phyloP scores from a whole-genome alignment of 164 flowering plant genomes.

The Brasenia schreberi region DNA sequence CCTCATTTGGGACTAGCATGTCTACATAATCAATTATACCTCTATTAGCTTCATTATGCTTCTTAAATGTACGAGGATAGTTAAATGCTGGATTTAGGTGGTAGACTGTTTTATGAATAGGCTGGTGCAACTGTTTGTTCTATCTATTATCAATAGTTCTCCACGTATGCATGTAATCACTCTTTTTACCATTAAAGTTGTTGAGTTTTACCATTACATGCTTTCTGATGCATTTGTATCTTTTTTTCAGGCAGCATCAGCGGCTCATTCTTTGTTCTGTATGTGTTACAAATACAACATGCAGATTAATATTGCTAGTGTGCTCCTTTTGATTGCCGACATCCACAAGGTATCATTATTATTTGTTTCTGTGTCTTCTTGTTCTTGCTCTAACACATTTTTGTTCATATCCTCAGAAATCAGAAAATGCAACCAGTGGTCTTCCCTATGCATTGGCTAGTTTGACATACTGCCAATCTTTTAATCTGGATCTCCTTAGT shows the following conservation, averaged over 20 bases:
- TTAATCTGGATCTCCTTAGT: slow-evolving; percentile 89
- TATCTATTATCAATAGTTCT: too few relatives aligned
- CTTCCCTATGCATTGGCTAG: slow-evolving; percentile 87
- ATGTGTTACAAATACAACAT: slow-evolving; percentile 77
- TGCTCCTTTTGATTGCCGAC: slow-evolving; percentile 84
- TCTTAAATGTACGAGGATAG: too few relatives aligned
- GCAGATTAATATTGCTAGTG: slow-evolving; percentile 76
- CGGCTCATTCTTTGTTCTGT: slow-evolving; percentile 73
- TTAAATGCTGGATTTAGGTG: too few relatives aligned
- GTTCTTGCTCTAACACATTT: background rate
- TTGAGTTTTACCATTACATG: background rate
- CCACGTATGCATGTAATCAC: too few relatives aligned
- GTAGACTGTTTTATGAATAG: too few relatives aligned
- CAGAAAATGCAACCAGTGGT: slow-evolving; percentile 81
- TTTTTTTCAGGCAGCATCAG: slow-evolving; percentile 63
- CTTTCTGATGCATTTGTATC: background rate
- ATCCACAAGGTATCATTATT: slow-evolving; percentile 65
- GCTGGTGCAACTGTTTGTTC: too few relatives aligned
- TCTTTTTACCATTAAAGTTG: too few relatives aligned
- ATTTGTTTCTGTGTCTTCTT: background rate
- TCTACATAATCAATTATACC: too few relatives aligned
- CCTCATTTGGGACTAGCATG: too few relatives aligned
- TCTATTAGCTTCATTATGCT: too few relatives aligned
- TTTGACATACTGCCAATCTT: slow-evolving; percentile 84
- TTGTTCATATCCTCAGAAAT: slow-evolving; percentile 31